phyloP scores from a whole-genome alignment of 108 stramenopile genomes.

The Skeletonema grethae region DNA sequence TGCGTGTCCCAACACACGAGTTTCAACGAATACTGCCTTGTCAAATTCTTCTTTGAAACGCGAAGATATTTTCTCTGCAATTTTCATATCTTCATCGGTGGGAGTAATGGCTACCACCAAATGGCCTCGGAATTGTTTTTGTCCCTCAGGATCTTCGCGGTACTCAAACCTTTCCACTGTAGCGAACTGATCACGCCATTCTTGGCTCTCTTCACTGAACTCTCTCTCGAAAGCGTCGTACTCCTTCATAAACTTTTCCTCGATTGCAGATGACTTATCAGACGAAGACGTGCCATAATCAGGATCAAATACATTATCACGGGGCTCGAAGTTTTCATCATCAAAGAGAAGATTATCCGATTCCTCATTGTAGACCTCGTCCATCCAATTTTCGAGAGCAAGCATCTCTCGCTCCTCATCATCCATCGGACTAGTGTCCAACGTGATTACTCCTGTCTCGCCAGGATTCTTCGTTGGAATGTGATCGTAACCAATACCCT shows the following conservation, averaged over 20 bases:
- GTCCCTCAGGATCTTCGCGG: slow-evolving; percentile 69
- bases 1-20: slow-evolving; percentile 75
- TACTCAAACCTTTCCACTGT: slow-evolving; percentile 56
- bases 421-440: slow-evolving; percentile 68
- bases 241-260: slow-evolving; percentile 66
- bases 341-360: slow-evolving; percentile 81
- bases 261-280: slow-evolving; percentile 60
- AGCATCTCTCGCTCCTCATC: slow-evolving; percentile 88
- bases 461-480: slow-evolving; percentile 72
- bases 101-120: slow-evolving; percentile 77
- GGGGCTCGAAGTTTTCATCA: slow-evolving; percentile 75
- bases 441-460: slow-evolving; percentile 74
- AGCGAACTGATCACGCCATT: slow-evolving; percentile 53
- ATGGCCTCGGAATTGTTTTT: slow-evolving; percentile 79
- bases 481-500: slow-evolving; percentile 75
- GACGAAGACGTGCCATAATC: slow-evolving; percentile 66
- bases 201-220: slow-evolving; percentile 55
- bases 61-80: slow-evolving; percentile 76
- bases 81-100: slow-evolving; percentile 62
- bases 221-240: slow-evolving; percentile 65
- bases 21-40: slow-evolving; percentile 80
- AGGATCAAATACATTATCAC: slow-evolving; percentile 78
- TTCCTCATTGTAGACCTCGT: slow-evolving; percentile 87
- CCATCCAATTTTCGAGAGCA: slow-evolving; percentile 84
- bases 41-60: slow-evolving; percentile 79